Evolutionary conservation across 1,284 basidiomycete species (phyloP).

Genomic region (Ustilago sp.): DNA sequence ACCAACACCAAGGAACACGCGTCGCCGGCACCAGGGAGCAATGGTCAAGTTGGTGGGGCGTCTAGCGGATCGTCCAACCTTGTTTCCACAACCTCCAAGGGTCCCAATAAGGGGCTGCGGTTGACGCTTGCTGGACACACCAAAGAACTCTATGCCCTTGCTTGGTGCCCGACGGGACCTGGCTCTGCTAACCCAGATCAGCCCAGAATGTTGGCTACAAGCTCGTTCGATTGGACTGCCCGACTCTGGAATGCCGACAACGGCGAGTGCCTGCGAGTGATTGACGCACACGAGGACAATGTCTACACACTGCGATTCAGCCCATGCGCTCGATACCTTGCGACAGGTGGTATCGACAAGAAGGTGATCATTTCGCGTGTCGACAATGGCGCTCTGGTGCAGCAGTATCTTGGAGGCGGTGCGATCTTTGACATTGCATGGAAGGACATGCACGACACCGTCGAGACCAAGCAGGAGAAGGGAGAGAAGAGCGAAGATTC

Average conservation of each 20-base stretch:
- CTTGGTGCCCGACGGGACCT: constrained; percentile 64
- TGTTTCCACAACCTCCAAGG: constrained; percentile 38
- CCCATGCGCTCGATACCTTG: constrained; percentile 64
- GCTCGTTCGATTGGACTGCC: constrained; percentile 66
- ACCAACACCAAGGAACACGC: constrained; percentile 26
- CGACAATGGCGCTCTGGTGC: constrained; percentile 51
- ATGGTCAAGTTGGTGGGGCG: constrained; percentile 24
- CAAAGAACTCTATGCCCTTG: constrained; percentile 65
- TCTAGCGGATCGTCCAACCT: constrained; percentile 22
- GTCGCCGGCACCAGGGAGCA: constrained; percentile 36
- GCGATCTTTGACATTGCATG: constrained; percentile 55
- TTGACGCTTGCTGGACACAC: constrained; percentile 62
- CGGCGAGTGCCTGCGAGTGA: constrained; percentile 63
- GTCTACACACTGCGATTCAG: constrained; percentile 66
- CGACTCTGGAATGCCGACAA: constrained; percentile 67
- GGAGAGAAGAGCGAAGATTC: constrained; percentile 25
- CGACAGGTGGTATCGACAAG: constrained; percentile 67
- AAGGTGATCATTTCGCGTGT: constrained; percentile 60
- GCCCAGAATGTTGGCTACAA: constrained; percentile 67
- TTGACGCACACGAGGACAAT: constrained; percentile 63
- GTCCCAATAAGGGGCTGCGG: constrained; percentile 50
- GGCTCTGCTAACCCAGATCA: constrained; percentile 54
- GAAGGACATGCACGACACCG: constrained; percentile 40
- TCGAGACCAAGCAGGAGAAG: constrained; percentile 45
- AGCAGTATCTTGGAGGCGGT: constrained; percentile 53